A percentile compares a stretch with the other conserved stretches of the same genome.
Evolutionary conservation across 352 stramenopile genomes (phyloP).

Genomic region (Phytopythium chamaehyphon): DNA sequence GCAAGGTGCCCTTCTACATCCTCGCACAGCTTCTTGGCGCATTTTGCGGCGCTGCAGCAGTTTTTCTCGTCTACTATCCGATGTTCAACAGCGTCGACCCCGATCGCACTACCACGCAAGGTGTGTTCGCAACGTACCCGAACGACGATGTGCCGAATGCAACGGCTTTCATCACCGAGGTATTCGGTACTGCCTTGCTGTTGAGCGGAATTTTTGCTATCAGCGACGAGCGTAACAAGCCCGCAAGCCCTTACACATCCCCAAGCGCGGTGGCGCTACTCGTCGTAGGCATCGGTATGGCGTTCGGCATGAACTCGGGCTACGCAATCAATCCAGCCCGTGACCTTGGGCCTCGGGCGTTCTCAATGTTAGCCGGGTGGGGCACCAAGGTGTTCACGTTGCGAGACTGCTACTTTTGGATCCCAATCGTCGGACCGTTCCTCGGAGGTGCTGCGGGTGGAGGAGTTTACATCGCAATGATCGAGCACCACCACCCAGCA

Average conservation of each 20-base stretch:
- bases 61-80: conserved; percentile 59
- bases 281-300: conserved; percentile 62
- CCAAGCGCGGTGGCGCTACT: conserved; percentile 46
- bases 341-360: conserved; percentile 22
- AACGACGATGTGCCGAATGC: conserved; percentile 38
- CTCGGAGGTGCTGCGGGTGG: conserved; percentile 17
- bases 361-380: conserved; percentile 23
- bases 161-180: conserved; percentile 35
- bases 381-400: conserved; percentile 22
- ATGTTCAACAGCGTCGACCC: conserved; percentile 43
- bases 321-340: conserved; percentile 40
- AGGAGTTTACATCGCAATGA: conserved; percentile 13
- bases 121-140: conserved; percentile 42
- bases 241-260: conserved; percentile 35
- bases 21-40: conserved; percentile 35
- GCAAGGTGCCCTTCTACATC: conserved; percentile 46
- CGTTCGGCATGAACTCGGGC: conserved; percentile 67
- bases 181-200: conserved; percentile 43
- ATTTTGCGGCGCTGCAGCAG: conserved; percentile 31
- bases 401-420: conserved; percentile 30
- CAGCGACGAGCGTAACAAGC: conserved; percentile 48
- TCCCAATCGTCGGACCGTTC: conserved; percentile 25
- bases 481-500: conserved; percentile 22
- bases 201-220: conserved; percentile 62
- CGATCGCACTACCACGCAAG: conserved; percentile 21